Base-by-base conservation (phyloP, 1,284 basidiomycete genomes). In the Boletus calvinii region DNA sequence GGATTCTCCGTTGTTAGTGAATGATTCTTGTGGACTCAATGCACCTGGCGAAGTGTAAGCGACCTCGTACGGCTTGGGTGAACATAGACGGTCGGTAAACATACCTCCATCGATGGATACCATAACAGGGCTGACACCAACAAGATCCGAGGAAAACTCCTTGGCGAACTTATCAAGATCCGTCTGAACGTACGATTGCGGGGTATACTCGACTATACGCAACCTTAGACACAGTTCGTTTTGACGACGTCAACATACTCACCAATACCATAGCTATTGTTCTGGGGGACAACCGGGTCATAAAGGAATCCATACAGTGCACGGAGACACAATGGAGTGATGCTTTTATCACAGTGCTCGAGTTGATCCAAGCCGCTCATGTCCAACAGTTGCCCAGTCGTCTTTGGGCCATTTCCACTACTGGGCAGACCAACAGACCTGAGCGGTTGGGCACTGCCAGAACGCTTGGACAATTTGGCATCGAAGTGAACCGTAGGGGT, bases 191-290 rank as follows among this genome's bases (percentile, higher is more conserved):
- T 73, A 80, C 2, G 78, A 65, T 53, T 79, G 74, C 1, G 80
- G 79, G 6, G 75, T 75, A 56, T 74, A 78, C 55, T 81, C 79
- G 49, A 76, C 79, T 79, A 42, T 4, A 30, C 15, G 11, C 40
- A 1, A 39, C 22, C 0, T 63, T 38, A 53, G 29, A 38, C 7
- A n/a, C 15, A 34, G 9, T 24, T 46, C 40, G 7, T 22, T n/a
- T 29, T 3, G 22, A 47, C 5, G 6, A 53, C 63, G 37, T 34
- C 6, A 13, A 17, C 8, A 3, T 13, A 48, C 63, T 62, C 50
- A 78, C 80, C 75, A 45, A 84, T 75, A 10, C 77, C 81, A 58
- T 70, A 79, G 18, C 72, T 76, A 53, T 83, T 84, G 48, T 72
- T 71, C 6, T 68, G 34, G 1, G 72, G 66, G 1, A 65, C 65